Conservation (phyloP, 495 filamentous ascomycete species). For the Lentithecium fluviatile region DNA sequence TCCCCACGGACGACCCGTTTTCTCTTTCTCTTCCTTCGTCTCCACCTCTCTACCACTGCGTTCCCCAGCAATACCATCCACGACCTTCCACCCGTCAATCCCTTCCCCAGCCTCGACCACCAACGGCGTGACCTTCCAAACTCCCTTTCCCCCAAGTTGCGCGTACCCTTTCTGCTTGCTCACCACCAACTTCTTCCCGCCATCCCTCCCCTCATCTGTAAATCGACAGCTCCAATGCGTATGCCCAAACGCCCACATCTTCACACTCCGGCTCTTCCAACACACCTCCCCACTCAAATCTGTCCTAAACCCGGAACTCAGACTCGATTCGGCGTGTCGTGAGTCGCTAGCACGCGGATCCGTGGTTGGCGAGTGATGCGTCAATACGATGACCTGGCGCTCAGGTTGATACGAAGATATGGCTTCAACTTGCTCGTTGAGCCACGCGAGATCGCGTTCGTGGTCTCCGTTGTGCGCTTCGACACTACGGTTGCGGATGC, state of each 20-base stretch:
- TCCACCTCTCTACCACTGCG: too few species aligned
- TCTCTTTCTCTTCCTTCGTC: too few species aligned
- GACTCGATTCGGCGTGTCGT: constrained; percentile 43
- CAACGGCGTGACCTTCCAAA: too few species aligned
- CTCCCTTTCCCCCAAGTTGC: too few species aligned
- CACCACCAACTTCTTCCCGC: constrained; percentile 21
- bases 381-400: constrained; percentile 48
- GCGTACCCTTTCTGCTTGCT: constrained; percentile 34
- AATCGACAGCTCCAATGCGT: constrained; percentile 57
- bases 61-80: too few species aligned
- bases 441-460: constrained; percentile 49
- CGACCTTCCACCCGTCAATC: too few species aligned
- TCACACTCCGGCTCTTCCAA: constrained; percentile 48
- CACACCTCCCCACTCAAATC: constrained; percentile 50
- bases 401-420: constrained; percentile 43
- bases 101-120: too few species aligned
- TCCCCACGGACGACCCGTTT: too few species aligned
- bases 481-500: constrained; percentile 50
- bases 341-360: constrained; percentile 46
- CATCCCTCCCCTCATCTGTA: constrained; percentile 8
- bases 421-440: constrained; percentile 49
- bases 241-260: constrained; percentile 38
- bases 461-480: constrained; percentile 47
- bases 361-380: constrained; percentile 54
- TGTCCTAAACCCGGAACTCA: constrained; percentile 49